Percentiles rank a stretch among this genome's conserved stretches.
phyloP scores from a whole-genome alignment of 352 stramenopile genomes.

The Phytophthora parvispora region DNA sequence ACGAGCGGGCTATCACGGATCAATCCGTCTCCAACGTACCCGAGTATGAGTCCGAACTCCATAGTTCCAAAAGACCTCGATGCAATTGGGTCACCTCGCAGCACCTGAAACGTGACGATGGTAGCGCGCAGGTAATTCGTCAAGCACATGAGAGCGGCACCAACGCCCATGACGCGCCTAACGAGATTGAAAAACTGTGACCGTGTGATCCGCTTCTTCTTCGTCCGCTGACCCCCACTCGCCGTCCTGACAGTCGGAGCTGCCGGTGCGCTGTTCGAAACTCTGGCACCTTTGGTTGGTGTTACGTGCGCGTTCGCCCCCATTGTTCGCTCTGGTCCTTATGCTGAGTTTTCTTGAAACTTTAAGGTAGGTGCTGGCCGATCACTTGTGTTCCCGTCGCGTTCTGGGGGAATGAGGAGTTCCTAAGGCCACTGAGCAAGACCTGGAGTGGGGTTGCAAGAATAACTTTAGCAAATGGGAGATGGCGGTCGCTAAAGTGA shows the following conservation, averaged over 20 bases:
- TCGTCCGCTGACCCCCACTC: conserved; percentile 1
- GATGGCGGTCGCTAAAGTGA: not conserved
- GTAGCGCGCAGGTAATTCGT: conserved; percentile 34
- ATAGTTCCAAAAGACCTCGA: conserved; percentile 18
- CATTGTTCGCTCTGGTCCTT: not conserved
- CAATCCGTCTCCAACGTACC: conserved; percentile 20
- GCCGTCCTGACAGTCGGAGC: not conserved
- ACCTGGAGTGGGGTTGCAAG: conserved; percentile 1
- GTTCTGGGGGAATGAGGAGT: conserved; percentile 2
- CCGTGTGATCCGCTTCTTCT: conserved; percentile 37
- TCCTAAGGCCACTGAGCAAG: conserved; percentile 8
- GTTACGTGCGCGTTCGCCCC: conserved; percentile 17
- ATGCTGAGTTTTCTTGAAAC: not conserved
- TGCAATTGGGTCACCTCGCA: conserved; percentile 17
- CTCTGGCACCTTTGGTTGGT: conserved; percentile 13
- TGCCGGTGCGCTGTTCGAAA: not conserved
- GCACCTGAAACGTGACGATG: conserved; percentile 35
- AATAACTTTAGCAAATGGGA: conserved; percentile 9
- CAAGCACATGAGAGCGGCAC: conserved; percentile 38
- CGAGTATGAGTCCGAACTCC: conserved; percentile 31
- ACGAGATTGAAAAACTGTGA: conserved; percentile 33
- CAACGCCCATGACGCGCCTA: conserved; percentile 25
- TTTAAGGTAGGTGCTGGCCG: not conserved
- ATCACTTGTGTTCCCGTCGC: not conserved
- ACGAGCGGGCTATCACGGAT: conserved; percentile 48